Percentiles rank a stretch among this genome's conserved stretches.
Evolutionary conservation across 2,329 filamentous ascomycete species (phyloP).

Genomic region (Penicillium sp.): DNA sequence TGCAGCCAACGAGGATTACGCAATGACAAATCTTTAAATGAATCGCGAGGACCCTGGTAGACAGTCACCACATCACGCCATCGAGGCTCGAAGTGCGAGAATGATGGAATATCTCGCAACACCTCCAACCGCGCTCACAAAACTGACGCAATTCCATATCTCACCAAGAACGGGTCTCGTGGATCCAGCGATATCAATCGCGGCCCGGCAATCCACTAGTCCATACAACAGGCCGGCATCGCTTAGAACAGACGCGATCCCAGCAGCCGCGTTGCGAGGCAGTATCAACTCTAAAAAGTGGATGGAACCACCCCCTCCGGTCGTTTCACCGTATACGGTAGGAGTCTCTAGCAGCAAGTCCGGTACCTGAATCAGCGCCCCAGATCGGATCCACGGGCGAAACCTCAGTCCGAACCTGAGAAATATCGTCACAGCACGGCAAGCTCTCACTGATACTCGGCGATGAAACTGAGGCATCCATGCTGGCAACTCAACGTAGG

Average conservation of each 20-base stretch:
- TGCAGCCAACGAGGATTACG: not conserved
- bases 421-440: not conserved
- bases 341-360: not conserved
- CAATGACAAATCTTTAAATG: not conserved
- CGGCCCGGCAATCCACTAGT: slow-evolving; percentile 2
- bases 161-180: slow-evolving; percentile 1
- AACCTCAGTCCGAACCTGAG: not conserved
- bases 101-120: not conserved
- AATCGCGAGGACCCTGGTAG: not conserved
- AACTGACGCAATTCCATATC: not conserved
- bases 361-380: not conserved
- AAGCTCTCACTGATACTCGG: not conserved
- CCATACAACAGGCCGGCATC: not conserved
- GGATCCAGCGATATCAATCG: slow-evolving; percentile 5
- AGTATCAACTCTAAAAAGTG: not conserved
- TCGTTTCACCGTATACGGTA: slow-evolving; percentile 8
- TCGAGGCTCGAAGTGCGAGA: not conserved
- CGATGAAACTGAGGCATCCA: not conserved
- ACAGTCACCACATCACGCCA: not conserved
- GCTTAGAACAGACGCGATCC: not conserved
- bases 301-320: not conserved
- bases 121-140: not conserved
- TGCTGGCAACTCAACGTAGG: not conserved
- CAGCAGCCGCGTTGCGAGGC: not conserved
- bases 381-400: not conserved